These are phyloP conservation scores for Teratosphaeriaceae sp. DNA, from an alignment of 2,329 filamentous ascomycete genomes.

Conservation along the genomic window DNA sequence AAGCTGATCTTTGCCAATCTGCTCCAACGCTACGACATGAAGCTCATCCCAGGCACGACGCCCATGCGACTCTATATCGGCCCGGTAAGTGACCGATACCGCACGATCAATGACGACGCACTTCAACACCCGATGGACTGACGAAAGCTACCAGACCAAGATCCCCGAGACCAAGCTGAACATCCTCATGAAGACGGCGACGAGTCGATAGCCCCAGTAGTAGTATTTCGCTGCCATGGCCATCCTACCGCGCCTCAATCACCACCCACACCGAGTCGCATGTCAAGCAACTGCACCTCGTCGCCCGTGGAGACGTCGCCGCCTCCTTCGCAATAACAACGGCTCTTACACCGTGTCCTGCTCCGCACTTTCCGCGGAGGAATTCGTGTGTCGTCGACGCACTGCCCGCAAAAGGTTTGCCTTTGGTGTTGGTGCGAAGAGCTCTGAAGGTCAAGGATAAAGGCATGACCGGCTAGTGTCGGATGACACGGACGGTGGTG, in stretches of 20 bases:
- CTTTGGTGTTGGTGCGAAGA: too few relatives aligned
- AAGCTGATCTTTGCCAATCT: conserved; percentile 3
- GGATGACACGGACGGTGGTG: too few relatives aligned
- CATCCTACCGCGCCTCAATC: neutral
- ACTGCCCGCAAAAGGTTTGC: too few relatives aligned
- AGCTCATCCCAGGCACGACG: conserved; percentile 2
- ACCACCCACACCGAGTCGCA: neutral
- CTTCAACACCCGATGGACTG: too few relatives aligned
- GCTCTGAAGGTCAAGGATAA: too few relatives aligned
- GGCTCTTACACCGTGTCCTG: neutral
- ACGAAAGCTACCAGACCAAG: too few relatives aligned
- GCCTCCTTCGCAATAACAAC: neutral
- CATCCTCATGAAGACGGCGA: conserved; percentile 1
- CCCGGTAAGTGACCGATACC: too few relatives aligned
- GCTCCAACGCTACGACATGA: conserved; percentile 4
- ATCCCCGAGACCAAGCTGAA: conserved; percentile 7
- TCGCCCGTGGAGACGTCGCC: neutral
- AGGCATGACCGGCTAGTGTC: too few relatives aligned
- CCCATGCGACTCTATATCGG: conserved; percentile 2
- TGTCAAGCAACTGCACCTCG: neutral
- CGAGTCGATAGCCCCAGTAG: too few relatives aligned
- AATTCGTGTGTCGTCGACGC: too few relatives aligned
- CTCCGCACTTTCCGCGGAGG: neutral
- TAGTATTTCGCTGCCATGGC: too few relatives aligned
- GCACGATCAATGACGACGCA: too few relatives aligned